Conservation (phyloP, 2,329 filamentous ascomycete genomes). For the Macrophomina phaseolina region DNA sequence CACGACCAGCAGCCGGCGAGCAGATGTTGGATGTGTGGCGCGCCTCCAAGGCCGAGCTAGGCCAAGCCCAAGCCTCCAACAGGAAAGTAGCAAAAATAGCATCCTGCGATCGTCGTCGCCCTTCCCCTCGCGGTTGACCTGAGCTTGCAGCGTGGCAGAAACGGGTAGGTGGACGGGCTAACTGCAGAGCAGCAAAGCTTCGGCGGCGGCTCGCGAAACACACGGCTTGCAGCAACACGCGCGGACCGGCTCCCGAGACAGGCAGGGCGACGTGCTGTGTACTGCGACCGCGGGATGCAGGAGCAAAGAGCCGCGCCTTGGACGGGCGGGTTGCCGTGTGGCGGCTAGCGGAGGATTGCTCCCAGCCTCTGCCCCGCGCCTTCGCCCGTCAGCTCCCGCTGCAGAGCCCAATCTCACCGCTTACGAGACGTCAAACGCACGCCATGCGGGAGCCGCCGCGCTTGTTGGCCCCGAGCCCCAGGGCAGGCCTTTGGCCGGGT, state of each 20-base stretch:
- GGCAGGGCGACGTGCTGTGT: not conserved
- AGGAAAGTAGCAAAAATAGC: conserved; percentile 25
- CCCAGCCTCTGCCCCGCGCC: conserved; percentile 19
- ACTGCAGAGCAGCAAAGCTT: not conserved
- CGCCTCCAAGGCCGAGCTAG: conserved; percentile 4
- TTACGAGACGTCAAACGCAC: conserved; percentile 21
- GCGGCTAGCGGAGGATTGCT: conserved; percentile 10
- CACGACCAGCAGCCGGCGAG: not conserved
- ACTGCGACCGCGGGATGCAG: not conserved
- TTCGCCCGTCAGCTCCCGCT: conserved; percentile 20
- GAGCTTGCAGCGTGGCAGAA: not conserved
- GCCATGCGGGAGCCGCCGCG: conserved; percentile 19
- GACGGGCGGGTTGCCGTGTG: not conserved
- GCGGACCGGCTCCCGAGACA: conserved; percentile 10
- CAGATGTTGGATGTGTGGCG: not conserved
- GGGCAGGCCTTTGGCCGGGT: not conserved
- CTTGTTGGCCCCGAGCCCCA: conserved; percentile 6
- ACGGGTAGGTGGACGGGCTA: not conserved
- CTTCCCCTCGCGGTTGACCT: not conserved
- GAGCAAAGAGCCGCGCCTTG: conserved; percentile 18
- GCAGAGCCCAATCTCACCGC: not conserved
- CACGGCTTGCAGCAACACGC: not conserved
- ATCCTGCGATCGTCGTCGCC: conserved; percentile 18
- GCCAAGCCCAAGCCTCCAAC: conserved; percentile 12
- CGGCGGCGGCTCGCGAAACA: not conserved